Evolutionary conservation across 345 rosid species (phyloP).

Genomic region (Camelina hispida): DNA sequence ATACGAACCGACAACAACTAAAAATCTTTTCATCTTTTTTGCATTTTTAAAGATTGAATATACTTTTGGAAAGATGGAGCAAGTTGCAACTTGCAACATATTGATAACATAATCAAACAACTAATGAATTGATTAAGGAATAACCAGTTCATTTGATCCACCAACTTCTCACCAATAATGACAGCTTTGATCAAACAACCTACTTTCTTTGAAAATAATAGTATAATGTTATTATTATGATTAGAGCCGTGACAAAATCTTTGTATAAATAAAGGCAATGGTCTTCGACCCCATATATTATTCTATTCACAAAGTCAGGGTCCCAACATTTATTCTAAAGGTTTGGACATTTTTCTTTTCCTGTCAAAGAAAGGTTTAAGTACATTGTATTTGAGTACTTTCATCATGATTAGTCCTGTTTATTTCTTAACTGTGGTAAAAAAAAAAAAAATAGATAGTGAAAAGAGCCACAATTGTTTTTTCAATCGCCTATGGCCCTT

Average conservation of each 20-base stretch:
- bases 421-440: not conserved
- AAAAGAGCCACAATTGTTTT: not conserved
- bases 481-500: not conserved
- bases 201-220: not conserved
- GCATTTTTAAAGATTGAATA: not conserved
- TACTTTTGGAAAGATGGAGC: not conserved
- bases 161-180: slow-evolving; percentile 40
- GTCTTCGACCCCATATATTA: slow-evolving; percentile 5
- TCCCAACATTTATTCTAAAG: not conserved
- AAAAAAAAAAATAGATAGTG: not conserved
- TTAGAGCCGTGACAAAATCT: slow-evolving; percentile 1
- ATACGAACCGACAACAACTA: not conserved
- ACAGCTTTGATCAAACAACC: slow-evolving; percentile 25
- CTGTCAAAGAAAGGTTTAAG: not conserved
- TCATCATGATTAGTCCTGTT: not conserved
- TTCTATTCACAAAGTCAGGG: not conserved
- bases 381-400: not conserved
- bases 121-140: slow-evolving; percentile 34
- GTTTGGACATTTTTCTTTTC: not conserved
- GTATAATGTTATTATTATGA: not conserved
- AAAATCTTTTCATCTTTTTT: not conserved
- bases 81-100: slow-evolving; percentile 9
- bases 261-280: not conserved
- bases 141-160: slow-evolving; percentile 34
- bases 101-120: slow-evolving; percentile 21